Conservation (phyloP, 495 filamentous ascomycete species). For the Podospora anserina region DNA sequence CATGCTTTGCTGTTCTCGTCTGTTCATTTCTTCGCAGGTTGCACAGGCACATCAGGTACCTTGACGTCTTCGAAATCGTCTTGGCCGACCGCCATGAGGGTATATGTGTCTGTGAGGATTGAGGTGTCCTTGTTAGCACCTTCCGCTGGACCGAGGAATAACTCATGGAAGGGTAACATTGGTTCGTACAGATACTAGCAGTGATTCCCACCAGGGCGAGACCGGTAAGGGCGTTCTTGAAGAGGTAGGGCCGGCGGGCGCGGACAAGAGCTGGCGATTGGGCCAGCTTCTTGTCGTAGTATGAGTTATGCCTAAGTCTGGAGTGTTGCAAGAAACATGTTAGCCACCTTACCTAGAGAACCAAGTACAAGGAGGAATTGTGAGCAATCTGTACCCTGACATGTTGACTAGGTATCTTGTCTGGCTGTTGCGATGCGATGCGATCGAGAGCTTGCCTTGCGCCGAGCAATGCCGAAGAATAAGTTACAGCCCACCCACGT, state of each 20-base stretch:
- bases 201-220: conserved; percentile 64
- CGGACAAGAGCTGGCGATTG: conserved; percentile 82
- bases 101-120: conserved; percentile 69
- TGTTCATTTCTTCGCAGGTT: conserved; percentile 30
- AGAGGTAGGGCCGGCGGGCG: conserved; percentile 83
- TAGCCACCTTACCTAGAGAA: background rate
- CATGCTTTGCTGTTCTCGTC: background rate
- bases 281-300: conserved; percentile 82
- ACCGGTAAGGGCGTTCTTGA: conserved; percentile 82
- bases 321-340: background rate
- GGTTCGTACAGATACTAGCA: conserved; percentile 67
- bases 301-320: conserved; percentile 72
- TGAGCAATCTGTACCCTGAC: background rate
- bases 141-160: background rate
- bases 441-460: background rate
- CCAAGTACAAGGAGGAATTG: background rate
- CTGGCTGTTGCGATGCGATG: background rate
- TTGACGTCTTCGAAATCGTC: conserved; percentile 97
- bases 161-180: background rate
- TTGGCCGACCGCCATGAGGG: conserved; percentile 83
- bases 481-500: background rate
- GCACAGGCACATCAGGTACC: conserved; percentile 64
- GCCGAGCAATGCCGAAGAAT: background rate
- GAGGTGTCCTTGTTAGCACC: conserved; percentile 6
- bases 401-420: background rate